A percentile compares a stretch with the other conserved stretches of the same genome.
Conservation (phyloP, 805 yeast genomes). For the Teunomyces tritomae region DNA sequence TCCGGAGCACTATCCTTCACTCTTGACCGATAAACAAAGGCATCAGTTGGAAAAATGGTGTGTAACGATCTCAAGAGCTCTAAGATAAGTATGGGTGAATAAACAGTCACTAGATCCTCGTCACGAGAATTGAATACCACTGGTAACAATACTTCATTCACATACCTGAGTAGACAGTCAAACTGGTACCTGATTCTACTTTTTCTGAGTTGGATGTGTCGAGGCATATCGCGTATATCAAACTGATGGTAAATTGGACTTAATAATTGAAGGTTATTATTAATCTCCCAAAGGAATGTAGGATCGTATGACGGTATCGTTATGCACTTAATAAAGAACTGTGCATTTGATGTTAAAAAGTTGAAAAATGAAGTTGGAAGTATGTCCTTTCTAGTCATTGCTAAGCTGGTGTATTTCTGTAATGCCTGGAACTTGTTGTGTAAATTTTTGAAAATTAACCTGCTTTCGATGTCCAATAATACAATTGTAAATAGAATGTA, state of each 20-base stretch:
- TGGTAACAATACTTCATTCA: slow-evolving; percentile 16
- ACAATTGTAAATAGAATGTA: not conserved
- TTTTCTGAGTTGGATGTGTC: not conserved
- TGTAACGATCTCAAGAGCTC: slow-evolving; percentile 20
- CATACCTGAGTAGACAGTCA: slow-evolving; percentile 13
- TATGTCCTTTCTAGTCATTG: not conserved
- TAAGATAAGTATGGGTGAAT: slow-evolving; percentile 17
- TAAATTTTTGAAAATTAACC: not conserved
- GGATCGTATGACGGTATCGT: slow-evolving; percentile 11
- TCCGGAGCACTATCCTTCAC: slow-evolving; percentile 3
- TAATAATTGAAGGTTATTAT: not conserved
- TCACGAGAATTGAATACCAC: slow-evolving; percentile 11
- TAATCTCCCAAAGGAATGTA: slow-evolving; percentile 6
- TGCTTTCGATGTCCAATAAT: not conserved
- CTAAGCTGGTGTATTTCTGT: not conserved
- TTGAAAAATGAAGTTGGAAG: slow-evolving; percentile 3
- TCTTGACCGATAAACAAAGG: slow-evolving; percentile 7
- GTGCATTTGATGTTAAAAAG: slow-evolving; percentile 7
- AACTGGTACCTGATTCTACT: slow-evolving; percentile 11
- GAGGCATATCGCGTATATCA: not conserved
- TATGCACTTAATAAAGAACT: slow-evolving; percentile 15
- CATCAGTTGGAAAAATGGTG: slow-evolving; percentile 17
- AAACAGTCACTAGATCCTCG: slow-evolving; percentile 15
- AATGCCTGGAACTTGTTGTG: not conserved
- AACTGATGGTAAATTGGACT: not conserved